Conservation (phyloP, 106 monocot genomes). For the Allium fistulosum region DNA sequence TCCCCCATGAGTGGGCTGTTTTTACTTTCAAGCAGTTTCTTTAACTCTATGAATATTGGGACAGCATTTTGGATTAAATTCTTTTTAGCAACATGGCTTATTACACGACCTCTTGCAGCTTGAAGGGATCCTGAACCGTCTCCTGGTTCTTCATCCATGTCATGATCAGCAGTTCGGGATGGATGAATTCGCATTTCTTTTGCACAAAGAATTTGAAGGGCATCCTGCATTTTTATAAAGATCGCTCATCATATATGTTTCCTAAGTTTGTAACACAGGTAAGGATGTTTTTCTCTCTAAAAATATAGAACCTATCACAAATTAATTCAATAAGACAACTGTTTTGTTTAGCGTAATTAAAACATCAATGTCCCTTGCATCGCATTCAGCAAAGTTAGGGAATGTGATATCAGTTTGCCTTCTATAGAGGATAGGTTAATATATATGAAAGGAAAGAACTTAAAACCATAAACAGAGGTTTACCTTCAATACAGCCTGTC, state of each 20-base stretch:
- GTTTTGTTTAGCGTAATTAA: too few species aligned
- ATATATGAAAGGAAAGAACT: background rate
- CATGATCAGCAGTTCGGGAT: constrained; percentile 37
- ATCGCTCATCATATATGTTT: background rate
- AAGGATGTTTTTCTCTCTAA: too few species aligned
- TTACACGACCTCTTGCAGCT: constrained; percentile 62
- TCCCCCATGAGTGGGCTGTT: constrained; percentile 88
- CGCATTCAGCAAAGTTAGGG: too few species aligned
- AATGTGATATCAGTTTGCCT: background rate
- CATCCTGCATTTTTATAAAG: constrained; percentile 34
- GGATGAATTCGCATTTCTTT: constrained; percentile 79
- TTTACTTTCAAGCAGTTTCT: constrained; percentile 73
- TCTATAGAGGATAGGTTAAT: background rate
- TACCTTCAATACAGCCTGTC: constrained; percentile 84
- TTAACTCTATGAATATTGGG: constrained; percentile 93
- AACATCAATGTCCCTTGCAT: too few species aligned
- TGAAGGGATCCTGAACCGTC: constrained; percentile 20
- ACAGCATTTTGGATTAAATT: constrained; percentile 83
- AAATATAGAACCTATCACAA: too few species aligned
- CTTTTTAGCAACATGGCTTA: constrained; percentile 88
- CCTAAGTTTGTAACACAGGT: background rate
- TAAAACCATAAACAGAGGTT: background rate
- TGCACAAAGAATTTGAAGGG: constrained; percentile 72
- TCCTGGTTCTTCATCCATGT: constrained; percentile 62
- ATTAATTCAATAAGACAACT: too few species aligned